Base-by-base conservation (phyloP, 2,329 filamentous ascomycete species). In the Dryadomyces quercus-mongolicae region DNA sequence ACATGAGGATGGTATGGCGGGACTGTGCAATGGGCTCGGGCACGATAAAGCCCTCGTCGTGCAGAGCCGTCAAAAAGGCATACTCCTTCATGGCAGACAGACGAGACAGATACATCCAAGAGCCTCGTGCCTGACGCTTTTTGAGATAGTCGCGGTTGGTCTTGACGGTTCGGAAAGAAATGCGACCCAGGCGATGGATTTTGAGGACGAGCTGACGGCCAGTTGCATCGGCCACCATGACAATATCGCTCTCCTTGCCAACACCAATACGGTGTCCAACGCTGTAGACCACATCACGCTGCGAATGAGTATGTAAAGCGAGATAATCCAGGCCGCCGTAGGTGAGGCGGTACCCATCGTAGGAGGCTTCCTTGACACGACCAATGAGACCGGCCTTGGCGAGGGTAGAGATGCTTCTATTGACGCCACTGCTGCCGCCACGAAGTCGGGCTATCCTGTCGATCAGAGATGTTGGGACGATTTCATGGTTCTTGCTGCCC, bases 311-410 rank as follows among this genome's bases (percentile, higher is more conserved):
- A 71, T 97, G 90, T 53, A 98, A 78, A 16, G 93, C 89, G n/a
- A 98, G 83, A 70, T 98, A 98, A 73, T 98, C 93, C 49, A 97
- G 82, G 2, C 93, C 93, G 63, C 93, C 93, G 67, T 98, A 98
- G 7, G 92, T 95, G 54, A 98, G 78, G 53, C 94, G 84, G 72
- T 98, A 98, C 58, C 93, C 93, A 65, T 98, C 93, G 71, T 98
- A 98, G 69, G 89, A 92, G 59, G 92, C 88, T 68, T 97, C 95
- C 70, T 95, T 95, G 62, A 95, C 83, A 62, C 87, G 87, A 47
- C 87, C 90, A 63, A 98, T 95, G 62, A 98, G 78, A 57, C 88
- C 88, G 50, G 85, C 84, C 70, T 98, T 98, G 59, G 93, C 93
- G 52, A 98, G 82, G 53, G 82, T 85, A 22, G 91, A 95, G 61